Evolutionary conservation across 2,329 filamentous ascomycete species (phyloP).

Genomic region (Laburnicola sp.): DNA sequence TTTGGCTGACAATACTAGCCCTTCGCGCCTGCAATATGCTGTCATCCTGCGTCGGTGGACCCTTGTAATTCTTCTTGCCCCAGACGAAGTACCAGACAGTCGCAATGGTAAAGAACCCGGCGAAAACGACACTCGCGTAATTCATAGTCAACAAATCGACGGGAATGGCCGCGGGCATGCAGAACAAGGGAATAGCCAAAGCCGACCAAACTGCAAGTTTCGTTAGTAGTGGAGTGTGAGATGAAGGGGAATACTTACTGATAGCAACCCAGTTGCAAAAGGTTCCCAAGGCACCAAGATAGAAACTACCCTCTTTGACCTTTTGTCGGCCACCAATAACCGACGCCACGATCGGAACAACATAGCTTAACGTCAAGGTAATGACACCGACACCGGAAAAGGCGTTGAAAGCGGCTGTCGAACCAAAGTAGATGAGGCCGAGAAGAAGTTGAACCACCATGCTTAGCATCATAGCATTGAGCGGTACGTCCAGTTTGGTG

Average conservation of each 20-base stretch:
- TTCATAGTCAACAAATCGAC: conserved; percentile 66
- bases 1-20: conserved; percentile 32
- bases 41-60: conserved; percentile 54
- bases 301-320: conserved; percentile 60
- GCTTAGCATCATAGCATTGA: conserved; percentile 73
- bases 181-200: conserved; percentile 73
- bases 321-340: conserved; percentile 63
- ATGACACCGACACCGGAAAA: conserved; percentile 73
- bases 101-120: conserved; percentile 64
- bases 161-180: conserved; percentile 68
- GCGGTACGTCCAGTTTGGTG: conserved; percentile 63
- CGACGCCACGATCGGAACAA: conserved; percentile 66
- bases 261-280: conserved; percentile 67
- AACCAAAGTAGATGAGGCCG: conserved; percentile 70
- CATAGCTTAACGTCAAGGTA: conserved; percentile 69
- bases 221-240: conserved; percentile 9
- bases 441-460: conserved; percentile 67
- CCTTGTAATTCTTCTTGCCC: conserved; percentile 70
- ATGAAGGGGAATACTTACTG: conserved; percentile 52
- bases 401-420: conserved; percentile 69
- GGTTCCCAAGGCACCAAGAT: conserved; percentile 64
- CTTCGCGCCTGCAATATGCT: conserved; percentile 36
- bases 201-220: conserved; percentile 58
- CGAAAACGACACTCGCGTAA: conserved; percentile 75
- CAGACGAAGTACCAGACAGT: conserved; percentile 69